Percentiles rank a stretch among this genome's conserved stretches.
Evolutionary conservation across 192 early-diverging fungal genomes (phyloP).

Genomic region (Rhizoclosmatium globosum): DNA sequence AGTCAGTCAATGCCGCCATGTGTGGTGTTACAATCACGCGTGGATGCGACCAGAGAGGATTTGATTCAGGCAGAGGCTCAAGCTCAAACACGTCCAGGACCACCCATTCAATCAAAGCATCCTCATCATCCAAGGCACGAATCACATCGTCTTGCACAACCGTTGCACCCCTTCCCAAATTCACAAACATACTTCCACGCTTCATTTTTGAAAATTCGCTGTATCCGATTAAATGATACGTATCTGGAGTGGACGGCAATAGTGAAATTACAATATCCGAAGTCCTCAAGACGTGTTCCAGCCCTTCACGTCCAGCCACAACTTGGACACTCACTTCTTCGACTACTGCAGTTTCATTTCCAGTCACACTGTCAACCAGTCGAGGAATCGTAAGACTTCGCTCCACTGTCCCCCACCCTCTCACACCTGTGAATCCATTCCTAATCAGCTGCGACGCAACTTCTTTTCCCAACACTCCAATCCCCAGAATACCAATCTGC

Average conservation of each 20-base stretch:
- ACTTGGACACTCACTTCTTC: neutral
- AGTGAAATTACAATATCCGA: conserved; percentile 1
- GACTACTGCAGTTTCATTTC: too few species aligned
- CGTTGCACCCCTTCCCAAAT: conserved; percentile 26
- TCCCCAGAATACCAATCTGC: conserved; percentile 22
- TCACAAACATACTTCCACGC: conserved; percentile 9
- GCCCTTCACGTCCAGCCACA: neutral
- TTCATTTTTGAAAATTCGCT: conserved; percentile 12
- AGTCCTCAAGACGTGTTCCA: neutral
- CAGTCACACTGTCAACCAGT: neutral
- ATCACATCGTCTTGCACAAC: conserved; percentile 30
- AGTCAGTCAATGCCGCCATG: conserved; percentile 36
- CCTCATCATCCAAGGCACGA: conserved; percentile 5
- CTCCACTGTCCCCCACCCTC: conserved; percentile 14
- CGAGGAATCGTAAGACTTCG: neutral
- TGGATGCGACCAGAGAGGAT: conserved; percentile 15
- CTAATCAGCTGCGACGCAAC: neutral
- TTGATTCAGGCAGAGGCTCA: conserved; percentile 20
- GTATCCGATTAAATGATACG: conserved; percentile 2
- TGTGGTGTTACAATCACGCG: conserved; percentile 31
- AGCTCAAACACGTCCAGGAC: conserved; percentile 32
- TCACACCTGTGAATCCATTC: conserved; percentile 29
- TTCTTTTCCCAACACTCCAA: conserved; percentile 27
- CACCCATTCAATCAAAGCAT: neutral
- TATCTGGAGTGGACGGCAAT: neutral